phyloP scores from a whole-genome alignment of 495 filamentous ascomycete species.

The Aspergillus indologenus region DNA sequence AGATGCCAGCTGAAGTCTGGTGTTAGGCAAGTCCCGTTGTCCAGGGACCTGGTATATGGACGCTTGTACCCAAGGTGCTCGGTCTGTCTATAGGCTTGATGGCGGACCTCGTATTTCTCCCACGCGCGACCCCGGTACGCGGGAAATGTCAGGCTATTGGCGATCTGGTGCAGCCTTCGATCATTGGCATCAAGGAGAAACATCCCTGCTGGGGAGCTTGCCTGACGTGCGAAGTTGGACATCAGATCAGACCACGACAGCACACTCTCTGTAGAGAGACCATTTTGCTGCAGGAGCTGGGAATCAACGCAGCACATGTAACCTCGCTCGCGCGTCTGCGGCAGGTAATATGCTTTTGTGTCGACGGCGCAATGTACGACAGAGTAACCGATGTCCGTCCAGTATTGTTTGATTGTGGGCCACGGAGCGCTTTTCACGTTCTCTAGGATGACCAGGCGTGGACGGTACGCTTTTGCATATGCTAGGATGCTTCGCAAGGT shows the following conservation, averaged over 20 bases:
- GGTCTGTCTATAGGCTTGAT: constrained; percentile 48
- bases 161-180: constrained; percentile 49
- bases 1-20: constrained; percentile 55
- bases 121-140: constrained; percentile 37
- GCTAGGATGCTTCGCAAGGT: constrained; percentile 64
- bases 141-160: constrained; percentile 34
- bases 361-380: constrained; percentile 50
- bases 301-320: constrained; percentile 67
- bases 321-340: constrained; percentile 70
- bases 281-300: constrained; percentile 21
- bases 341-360: constrained; percentile 74
- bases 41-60: constrained; percentile 56
- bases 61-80: constrained; percentile 49
- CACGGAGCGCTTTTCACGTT: constrained; percentile 69
- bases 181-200: constrained; percentile 62
- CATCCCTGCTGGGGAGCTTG: constrained; percentile 61
- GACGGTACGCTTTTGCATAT: constrained; percentile 55
- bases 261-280: constrained; percentile 15
- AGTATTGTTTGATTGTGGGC: constrained; percentile 49
- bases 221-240: constrained; percentile 46
- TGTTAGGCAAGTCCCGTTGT: constrained; percentile 45
- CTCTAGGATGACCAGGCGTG: constrained; percentile 68
- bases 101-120: constrained; percentile 54
- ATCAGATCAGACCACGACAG: constrained; percentile 40
- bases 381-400: constrained; percentile 55